Evolutionary conservation across 306 rosid genomes (phyloP).

Genomic region (Mucuna pruriens): DNA sequence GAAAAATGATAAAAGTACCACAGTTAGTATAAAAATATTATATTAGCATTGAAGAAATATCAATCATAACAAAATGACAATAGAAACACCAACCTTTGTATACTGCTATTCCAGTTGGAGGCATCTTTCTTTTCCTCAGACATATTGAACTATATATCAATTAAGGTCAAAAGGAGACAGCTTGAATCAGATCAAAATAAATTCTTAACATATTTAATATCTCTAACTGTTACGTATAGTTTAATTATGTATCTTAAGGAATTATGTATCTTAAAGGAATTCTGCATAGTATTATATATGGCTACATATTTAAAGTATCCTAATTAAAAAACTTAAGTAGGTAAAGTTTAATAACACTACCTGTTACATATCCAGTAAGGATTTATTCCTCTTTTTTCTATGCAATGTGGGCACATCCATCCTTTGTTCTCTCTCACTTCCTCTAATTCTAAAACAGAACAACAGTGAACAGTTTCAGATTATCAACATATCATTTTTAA

Average conservation of each 20-base stretch:
- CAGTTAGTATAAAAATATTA: not conserved
- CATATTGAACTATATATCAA: constrained; percentile 60
- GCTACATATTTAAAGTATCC: constrained; percentile 4
- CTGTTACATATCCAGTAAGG: constrained; percentile 89
- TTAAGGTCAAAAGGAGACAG: constrained; percentile 17
- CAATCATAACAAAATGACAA: not conserved
- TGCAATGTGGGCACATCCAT: constrained; percentile 91
- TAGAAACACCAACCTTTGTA: constrained; percentile 53
- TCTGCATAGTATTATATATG: not conserved
- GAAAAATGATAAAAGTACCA: not conserved
- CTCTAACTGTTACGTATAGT: not conserved
- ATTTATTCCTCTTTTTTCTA: constrained; percentile 62
- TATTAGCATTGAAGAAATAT: not conserved
- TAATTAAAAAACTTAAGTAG: not conserved
- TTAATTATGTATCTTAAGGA: not conserved
- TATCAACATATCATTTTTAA: not conserved
- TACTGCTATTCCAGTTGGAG: constrained; percentile 77
- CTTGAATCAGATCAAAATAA: constrained; percentile 24
- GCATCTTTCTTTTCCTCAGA: constrained; percentile 61
- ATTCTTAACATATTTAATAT: not conserved
- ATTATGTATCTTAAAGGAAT: not conserved
- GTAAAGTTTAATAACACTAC: constrained; percentile 39
- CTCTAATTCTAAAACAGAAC: constrained; percentile 58
- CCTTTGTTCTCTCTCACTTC: constrained; percentile 64
- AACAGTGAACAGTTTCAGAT: constrained; percentile 13